Percentiles rank a stretch among this genome's conserved stretches.
These are phyloP conservation scores for Fusarium graminum DNA, from an alignment of 2,329 filamentous ascomycete species.

Conservation along the genomic window DNA sequence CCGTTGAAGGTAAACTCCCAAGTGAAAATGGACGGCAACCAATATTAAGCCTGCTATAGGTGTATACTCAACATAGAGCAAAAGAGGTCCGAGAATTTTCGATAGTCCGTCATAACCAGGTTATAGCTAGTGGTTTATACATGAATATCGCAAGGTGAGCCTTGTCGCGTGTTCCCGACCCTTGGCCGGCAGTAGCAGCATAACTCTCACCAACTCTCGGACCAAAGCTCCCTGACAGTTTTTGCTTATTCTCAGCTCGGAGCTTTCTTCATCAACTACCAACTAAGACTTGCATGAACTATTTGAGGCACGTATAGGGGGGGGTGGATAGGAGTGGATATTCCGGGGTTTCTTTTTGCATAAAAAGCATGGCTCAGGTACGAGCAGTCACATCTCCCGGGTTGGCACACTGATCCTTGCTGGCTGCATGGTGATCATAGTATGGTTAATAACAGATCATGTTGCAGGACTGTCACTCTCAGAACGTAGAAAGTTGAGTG, in stretches of 20 bases:
- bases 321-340: constrained; percentile 1
- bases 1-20: too few relatives aligned
- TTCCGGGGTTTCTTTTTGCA: constrained; percentile 10
- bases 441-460: constrained; percentile 6
- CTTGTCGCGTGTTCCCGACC: not conserved
- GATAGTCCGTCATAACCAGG: not conserved
- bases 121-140: not conserved
- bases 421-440: constrained; percentile 22
- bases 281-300: constrained; percentile 30
- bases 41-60: not conserved
- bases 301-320: constrained; percentile 19
- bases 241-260: constrained; percentile 17
- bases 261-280: not conserved
- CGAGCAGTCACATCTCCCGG: constrained; percentile 26
- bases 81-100: not conserved
- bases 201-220: not conserved
- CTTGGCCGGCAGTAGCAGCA: not conserved
- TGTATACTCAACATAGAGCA: not conserved
- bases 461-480: not conserved
- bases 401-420: constrained; percentile 14
- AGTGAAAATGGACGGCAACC: not conserved
- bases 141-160: not conserved
- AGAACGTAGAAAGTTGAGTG: not conserved
- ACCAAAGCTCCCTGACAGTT: constrained; percentile 2
- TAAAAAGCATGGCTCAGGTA: constrained; percentile 21